Evolutionary conservation across 1,139 yeast genomes (phyloP), one percentile per base, ranked within the genome.

Genomic region (Blastobotrys capitulatus): DNA sequence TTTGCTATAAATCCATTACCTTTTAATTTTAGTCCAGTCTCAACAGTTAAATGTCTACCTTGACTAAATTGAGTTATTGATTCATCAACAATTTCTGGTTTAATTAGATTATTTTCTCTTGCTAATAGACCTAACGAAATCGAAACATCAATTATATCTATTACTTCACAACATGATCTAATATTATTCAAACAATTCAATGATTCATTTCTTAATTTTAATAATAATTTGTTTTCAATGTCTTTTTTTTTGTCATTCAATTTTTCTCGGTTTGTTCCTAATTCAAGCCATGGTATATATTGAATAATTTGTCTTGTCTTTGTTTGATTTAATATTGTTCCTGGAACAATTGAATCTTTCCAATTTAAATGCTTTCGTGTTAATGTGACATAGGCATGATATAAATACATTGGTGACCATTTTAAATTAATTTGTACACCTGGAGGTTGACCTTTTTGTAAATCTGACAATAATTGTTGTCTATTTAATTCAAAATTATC

Each of bases 1-100:
- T 92, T 92, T 0, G 84, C 72, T 0, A 77, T 78, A 61, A 89
- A 92, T 52, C 75, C 75, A 22, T 64, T 65, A 13, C 72, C 72
- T 48, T 71, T 72, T 5, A 52, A 45, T 31, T 54, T 56, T 48
- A 92, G 66, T 1, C 95, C 85, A 2, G 82, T 78, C 61, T 92
- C 97, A 1, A 92, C 98, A 12, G 88, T 89, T n/a, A 86, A 65
- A 65, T 92, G 97, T 20, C 97, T 73, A 0, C 97, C 97, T 50
- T 66, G 57, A 57, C 52, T 38, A 57, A 75, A 54, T 49, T 64
- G 44, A 56, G 63, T 15, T 58, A 54, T 51, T 81, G 64, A 79
- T 10, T 70, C 26, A 68, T 75, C 64, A 38, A 76, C 76, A 38
- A 90, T 67, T n/a, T 60, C 68, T 0, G 98, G 98, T 48, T 88